Base-by-base conservation (phyloP, 2,329 filamentous ascomycete genomes). In the Coleophoma crateriformis region DNA sequence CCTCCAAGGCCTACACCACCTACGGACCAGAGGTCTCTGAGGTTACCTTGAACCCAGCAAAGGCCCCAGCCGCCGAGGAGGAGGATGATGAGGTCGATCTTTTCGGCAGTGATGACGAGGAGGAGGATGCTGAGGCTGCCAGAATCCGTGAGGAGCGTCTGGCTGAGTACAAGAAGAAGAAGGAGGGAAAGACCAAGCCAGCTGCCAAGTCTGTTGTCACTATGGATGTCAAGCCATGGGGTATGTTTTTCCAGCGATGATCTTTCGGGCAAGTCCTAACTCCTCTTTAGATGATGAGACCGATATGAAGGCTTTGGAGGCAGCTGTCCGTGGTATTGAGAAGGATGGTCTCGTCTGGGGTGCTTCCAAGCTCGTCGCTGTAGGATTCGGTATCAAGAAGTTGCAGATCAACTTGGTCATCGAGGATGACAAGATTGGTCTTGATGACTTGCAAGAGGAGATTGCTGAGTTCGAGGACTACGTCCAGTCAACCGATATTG, bases 361-460 rank as follows among this genome's bases (percentile, higher is more conserved):
- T 84, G 84, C 79, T 58, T 91, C 88, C 71, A 88, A 94, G 80
- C 78, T 96, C 59, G 85, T 95, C 47, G 72, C 91, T 60, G 85
- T 99, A 64, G 92, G 91, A 67, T 99, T 89, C 81, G 94, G 94
- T 80, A 95, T 99, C 80, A 94, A 88, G 82, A 97, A 97, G 84
- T 85, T 99, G 58, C 92, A 97, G 82, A 95, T 99, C 79, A 97
- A 89, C 85, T 75, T 97, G 62, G 90, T 97, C 64, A 78, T 97
- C 59, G 94, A 97, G 80, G 94, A 99, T 70, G 92, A 97, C 61
- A 96, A 96, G 83, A 72, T 99, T 68, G 91, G 88, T 60, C 71
- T 88, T 58, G 82, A 86, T 62, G 92, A 96, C 56, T 85, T 99
- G 61, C 83, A 96, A 80, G 84, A 89, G 69, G 66, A 88, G 77